Base-by-base conservation (phyloP, 2,329 filamentous ascomycete genomes). In the Chlorencoelia australis region DNA sequence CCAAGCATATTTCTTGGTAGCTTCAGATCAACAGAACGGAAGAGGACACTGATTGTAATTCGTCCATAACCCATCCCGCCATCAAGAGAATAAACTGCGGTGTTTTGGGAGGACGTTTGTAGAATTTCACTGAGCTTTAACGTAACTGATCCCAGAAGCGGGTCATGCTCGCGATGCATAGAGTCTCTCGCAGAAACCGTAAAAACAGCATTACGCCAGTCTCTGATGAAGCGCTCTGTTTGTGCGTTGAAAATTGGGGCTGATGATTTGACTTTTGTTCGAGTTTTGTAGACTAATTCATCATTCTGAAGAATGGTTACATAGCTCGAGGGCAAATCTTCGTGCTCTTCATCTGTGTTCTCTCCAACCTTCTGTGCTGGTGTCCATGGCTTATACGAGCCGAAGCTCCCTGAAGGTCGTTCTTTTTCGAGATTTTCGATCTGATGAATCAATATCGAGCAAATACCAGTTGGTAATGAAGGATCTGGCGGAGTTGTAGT, bases 231-330 rank as follows among this genome's bases (percentile, higher is more conserved):
- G 9, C 82, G 75, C 55, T 98, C 91, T 0, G 88, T 95, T 41
- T 89, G 89, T 3, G 91, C 88, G 50, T 96, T 95, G 70, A 94
- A 96, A 46, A 96, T 95, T 2, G 91, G 91, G 57, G 93, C 88
- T 35, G 85, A 93, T 22, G 83, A 93, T 6, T 94, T 82, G 4
- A 88, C 88, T 66, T 98, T 96, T 22, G 85, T 76, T 53, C 91
- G 76, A n/a, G 89, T 96, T 54, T 89, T 87, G 66, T 95, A 96
- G 13, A 87, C 73, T 48, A 94, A 62, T 51, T 93, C 78, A 52
- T 96, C 89, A 48, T 95, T 95, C 58, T 83, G 69, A 8, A 91
- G 63, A 37, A 98, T 88, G 1, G 87, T 95, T 63, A 88, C 95
- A 62, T 98, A 98, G 25, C 85, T 84, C 43, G 82, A 94, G 0